Conservation (phyloP, 2,329 filamentous ascomycete species). For the Trichophyton mentagrophytes region DNA sequence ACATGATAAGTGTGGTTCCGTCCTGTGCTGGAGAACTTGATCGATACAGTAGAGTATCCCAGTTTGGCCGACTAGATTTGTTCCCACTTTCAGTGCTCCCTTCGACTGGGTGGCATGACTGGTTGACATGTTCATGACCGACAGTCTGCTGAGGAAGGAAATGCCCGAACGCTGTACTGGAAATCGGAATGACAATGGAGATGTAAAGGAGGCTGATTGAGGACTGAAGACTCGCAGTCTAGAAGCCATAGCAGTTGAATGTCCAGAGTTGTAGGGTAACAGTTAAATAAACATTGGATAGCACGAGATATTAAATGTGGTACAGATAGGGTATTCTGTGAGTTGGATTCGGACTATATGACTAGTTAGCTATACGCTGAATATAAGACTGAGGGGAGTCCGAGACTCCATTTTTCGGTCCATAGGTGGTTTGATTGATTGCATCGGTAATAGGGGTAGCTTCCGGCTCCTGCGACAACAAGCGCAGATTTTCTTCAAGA, state of each 20-base stretch:
- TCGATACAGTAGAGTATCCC: not conserved
- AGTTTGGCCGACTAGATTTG: not conserved
- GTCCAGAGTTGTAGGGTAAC: not conserved
- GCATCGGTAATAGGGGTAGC: too few species aligned
- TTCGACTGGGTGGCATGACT: not conserved
- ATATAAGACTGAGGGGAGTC: too few species aligned
- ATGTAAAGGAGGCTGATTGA: not conserved
- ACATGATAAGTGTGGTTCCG: conserved; percentile 4
- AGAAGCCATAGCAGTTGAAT: not conserved
- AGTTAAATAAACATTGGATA: not conserved
- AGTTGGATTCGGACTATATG: too few species aligned
- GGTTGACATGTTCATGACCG: not conserved
- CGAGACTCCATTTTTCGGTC: too few species aligned
- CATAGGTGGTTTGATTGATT: too few species aligned
- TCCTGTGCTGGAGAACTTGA: conserved; percentile 9
- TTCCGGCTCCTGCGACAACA: too few species aligned
- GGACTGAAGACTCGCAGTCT: not conserved
- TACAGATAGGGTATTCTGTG: too few species aligned
- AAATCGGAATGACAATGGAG: not conserved
- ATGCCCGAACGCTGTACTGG: not conserved
- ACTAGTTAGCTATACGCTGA: too few species aligned
- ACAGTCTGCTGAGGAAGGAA: not conserved
- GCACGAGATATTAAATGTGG: too few species aligned
- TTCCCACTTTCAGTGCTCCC: not conserved
- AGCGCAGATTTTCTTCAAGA: too few species aligned